Conservation (phyloP, 2,329 filamentous ascomycete species). For the Apiospora arundinis region DNA sequence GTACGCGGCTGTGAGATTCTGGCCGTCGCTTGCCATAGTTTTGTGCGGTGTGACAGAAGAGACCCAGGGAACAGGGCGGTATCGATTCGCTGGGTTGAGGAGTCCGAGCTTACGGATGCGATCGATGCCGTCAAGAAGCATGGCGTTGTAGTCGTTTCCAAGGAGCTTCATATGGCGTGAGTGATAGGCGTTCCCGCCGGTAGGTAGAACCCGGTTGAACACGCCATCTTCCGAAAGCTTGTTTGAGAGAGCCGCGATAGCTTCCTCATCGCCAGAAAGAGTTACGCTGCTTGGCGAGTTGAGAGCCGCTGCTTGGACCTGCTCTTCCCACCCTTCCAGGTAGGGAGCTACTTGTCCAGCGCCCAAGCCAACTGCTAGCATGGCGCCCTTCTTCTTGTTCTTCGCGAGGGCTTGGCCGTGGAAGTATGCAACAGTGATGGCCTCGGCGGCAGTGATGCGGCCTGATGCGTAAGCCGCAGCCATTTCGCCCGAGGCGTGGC, state of each 20-base stretch:
- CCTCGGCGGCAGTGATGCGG: constrained; percentile 24
- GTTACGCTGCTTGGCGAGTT: constrained; percentile 40
- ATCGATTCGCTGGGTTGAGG: constrained; percentile 6
- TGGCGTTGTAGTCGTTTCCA: constrained; percentile 22
- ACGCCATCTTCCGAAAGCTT: constrained; percentile 25
- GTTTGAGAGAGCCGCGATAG: constrained; percentile 25
- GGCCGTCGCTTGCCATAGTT: not conserved
- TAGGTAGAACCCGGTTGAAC: constrained; percentile 33
- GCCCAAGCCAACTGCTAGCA: constrained; percentile 29
- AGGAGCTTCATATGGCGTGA: constrained; percentile 36
- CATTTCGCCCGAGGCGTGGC: constrained; percentile 43
- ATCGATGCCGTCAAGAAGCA: not conserved
- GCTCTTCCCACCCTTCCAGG: not conserved
- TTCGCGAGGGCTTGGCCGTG: constrained; percentile 24
- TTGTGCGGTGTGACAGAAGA: constrained; percentile 5
- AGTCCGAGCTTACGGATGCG: constrained; percentile 6
- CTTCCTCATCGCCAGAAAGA: constrained; percentile 34
- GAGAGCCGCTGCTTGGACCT: constrained; percentile 25
- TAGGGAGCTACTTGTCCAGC: constrained; percentile 5
- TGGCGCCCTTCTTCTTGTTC: constrained; percentile 19
- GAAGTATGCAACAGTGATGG: constrained; percentile 31
- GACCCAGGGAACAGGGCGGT: not conserved
- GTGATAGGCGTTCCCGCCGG: constrained; percentile 37
- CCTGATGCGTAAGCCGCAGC: constrained; percentile 39
- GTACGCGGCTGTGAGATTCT: constrained; percentile 19